Evolutionary conservation across 768 basidiomycete genomes (phyloP).

Genomic region (Calocybe cyanea): DNA sequence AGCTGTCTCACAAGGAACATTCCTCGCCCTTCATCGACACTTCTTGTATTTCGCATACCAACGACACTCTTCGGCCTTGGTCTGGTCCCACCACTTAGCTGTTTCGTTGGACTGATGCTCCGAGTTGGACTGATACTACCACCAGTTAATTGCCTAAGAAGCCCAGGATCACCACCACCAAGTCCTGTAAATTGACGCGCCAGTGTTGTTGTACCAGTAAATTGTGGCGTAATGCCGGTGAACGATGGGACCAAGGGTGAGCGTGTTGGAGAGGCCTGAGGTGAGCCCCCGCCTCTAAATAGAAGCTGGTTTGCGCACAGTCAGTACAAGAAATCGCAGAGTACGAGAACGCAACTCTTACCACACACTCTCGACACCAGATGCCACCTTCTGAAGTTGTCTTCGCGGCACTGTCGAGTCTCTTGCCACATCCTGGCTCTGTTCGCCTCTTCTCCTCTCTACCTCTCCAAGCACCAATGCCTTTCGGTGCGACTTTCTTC

Average conservation of each 20-base stretch:
- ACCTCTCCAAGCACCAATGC: slow-evolving; percentile 32
- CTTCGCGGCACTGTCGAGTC: slow-evolving; percentile 79
- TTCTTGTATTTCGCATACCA: slow-evolving; percentile 60
- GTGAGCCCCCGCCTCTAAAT: slow-evolving; percentile 45
- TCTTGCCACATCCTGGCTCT: slow-evolving; percentile 79
- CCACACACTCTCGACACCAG: slow-evolving; percentile 85
- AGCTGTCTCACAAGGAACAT: slow-evolving; percentile 78
- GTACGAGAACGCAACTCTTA: slow-evolving; percentile 30
- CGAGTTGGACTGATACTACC: slow-evolving; percentile 65
- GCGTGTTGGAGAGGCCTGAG: slow-evolving; percentile 50
- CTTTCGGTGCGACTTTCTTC: slow-evolving; percentile 43
- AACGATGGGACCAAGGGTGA: slow-evolving; percentile 43
- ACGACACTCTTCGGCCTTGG: slow-evolving; percentile 78
- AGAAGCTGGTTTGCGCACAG: slow-evolving; percentile 41
- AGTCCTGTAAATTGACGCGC: slow-evolving; percentile 74
- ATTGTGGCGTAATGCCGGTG: slow-evolving; percentile 51
- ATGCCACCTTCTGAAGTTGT: slow-evolving; percentile 62
- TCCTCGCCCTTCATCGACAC: slow-evolving; percentile 65
- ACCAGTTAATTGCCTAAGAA: slow-evolving; percentile 61
- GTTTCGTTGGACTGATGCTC: slow-evolving; percentile 76
- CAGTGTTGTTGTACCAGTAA: slow-evolving; percentile 68
- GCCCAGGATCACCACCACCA: slow-evolving; percentile 35
- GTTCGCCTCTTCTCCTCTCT: slow-evolving; percentile 48
- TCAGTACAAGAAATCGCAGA: neutral
- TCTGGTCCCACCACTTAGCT: slow-evolving; percentile 41